Conservation (phyloP, 2,329 filamentous ascomycete species). For the Fusarium penzigii region DNA sequence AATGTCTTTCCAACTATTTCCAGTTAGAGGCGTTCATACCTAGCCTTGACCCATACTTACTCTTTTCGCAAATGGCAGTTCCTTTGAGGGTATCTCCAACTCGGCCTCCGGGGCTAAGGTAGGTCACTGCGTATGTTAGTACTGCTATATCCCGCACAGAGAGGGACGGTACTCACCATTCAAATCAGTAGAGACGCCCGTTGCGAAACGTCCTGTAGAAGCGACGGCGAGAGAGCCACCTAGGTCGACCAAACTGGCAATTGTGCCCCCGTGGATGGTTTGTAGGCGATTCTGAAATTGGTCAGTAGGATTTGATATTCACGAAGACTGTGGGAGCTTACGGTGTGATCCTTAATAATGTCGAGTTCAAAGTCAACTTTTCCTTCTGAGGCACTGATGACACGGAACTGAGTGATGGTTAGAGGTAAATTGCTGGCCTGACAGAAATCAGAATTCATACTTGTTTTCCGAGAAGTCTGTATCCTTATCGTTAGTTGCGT, state of each 20-base stretch:
- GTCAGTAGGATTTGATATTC: background rate
- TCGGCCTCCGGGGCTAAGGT: conserved; percentile 59
- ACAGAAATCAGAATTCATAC: conserved; percentile 9
- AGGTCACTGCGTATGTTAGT: conserved; percentile 53
- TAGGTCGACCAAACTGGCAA: conserved; percentile 73
- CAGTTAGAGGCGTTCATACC: conserved; percentile 6
- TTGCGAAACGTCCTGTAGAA: conserved; percentile 62
- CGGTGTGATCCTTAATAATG: conserved; percentile 74
- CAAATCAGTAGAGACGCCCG: conserved; percentile 65
- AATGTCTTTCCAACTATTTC: conserved; percentile 62
- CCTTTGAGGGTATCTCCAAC: conserved; percentile 58
- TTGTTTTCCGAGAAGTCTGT: conserved; percentile 33
- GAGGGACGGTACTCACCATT: conserved; percentile 46
- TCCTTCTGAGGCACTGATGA: conserved; percentile 65
- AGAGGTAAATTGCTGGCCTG: rapidly evolving
- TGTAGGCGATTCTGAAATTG: conserved; percentile 66
- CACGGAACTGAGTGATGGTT: conserved; percentile 55
- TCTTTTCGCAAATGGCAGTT: conserved; percentile 62
- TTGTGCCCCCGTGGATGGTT: conserved; percentile 76
- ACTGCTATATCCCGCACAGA: background rate
- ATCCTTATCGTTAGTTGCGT: background rate
- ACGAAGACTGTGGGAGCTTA: conserved; percentile 36
- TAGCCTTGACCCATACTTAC: conserved; percentile 37
- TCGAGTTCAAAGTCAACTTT: conserved; percentile 75
- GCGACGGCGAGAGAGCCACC: conserved; percentile 67